These are phyloP conservation scores for Kodamaea lidongshanica DNA, from an alignment of 805 yeast species.

Conservation along the genomic window DNA sequence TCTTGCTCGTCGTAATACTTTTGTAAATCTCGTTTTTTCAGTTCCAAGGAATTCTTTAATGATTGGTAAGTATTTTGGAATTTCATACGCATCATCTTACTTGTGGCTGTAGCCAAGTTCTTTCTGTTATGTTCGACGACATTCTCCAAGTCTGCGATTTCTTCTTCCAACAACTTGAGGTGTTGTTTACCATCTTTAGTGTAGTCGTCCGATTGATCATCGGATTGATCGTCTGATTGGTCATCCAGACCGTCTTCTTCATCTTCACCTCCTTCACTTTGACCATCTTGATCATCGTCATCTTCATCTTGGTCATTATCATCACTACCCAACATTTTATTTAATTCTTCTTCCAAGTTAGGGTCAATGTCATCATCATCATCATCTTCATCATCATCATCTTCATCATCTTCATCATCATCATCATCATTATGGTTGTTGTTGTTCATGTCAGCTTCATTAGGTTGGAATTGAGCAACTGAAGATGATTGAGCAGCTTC, in stretches of 20 bases:
- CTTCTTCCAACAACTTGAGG: slow-evolving; percentile 75
- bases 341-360: slow-evolving; percentile 51
- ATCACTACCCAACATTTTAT: slow-evolving; percentile 40
- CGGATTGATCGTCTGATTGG: slow-evolving; percentile 46
- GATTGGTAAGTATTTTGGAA: slow-evolving; percentile 75
- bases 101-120: slow-evolving; percentile 66
- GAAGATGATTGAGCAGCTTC: too few species aligned
- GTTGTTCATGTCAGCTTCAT: too few species aligned
- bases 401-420: slow-evolving; percentile 14
- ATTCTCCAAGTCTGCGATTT: slow-evolving; percentile 69
- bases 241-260: slow-evolving; percentile 54
- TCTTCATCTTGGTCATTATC: slow-evolving; percentile 39
- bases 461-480: too few species aligned
- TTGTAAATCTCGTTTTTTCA: slow-evolving; percentile 62
- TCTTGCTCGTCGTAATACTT: slow-evolving; percentile 23
- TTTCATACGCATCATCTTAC: slow-evolving; percentile 82
- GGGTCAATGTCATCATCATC: slow-evolving; percentile 25
- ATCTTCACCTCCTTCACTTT: slow-evolving; percentile 50
- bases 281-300: slow-evolving; percentile 50
- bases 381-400: slow-evolving; percentile 30
- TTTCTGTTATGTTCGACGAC: slow-evolving; percentile 71
- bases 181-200: slow-evolving; percentile 46
- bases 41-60: slow-evolving; percentile 73
- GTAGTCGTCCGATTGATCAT: slow-evolving; percentile 45
- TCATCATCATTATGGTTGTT: too few species aligned